These are phyloP conservation scores for Oryza nivara DNA, from an alignment of 176 grass and related monocot genomes.

Conservation along the genomic window DNA sequence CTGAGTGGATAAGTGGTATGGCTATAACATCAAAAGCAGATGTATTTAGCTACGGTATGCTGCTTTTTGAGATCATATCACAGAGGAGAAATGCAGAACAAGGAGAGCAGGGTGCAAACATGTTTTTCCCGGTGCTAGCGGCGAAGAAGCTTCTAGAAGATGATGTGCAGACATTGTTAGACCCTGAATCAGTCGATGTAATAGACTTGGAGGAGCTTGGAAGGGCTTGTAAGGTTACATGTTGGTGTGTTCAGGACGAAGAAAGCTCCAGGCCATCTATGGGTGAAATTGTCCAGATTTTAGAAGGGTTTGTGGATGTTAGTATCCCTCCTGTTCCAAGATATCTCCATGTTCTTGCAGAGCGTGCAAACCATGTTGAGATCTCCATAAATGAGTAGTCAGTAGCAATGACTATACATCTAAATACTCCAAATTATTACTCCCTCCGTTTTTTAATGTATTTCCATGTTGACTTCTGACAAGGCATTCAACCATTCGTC, in stretches of 20 bases:
- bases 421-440: no score
- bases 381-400: not conserved
- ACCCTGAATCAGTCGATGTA: not conserved
- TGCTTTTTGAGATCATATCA: conserved; percentile 3
- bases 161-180: not conserved
- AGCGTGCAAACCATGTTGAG: not conserved
- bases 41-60: not conserved
- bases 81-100: not conserved
- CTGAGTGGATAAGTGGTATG: not conserved
- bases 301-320: not conserved
- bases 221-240: conserved; percentile 7
- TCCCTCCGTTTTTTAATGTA: no score
- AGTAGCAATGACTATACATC: not conserved
- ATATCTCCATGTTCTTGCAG: not conserved
- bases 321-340: not conserved
- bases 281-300: conserved; percentile 9
- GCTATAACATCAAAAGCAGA: not conserved
- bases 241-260: conserved; percentile 4
- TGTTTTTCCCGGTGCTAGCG: not conserved
- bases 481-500: no score
- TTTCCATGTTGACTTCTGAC: no score
- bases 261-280: not conserved
- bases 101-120: not conserved
- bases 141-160: not conserved
- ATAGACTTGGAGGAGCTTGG: not conserved